Evolutionary conservation across 805 yeast genomes (phyloP), one percentile per base, ranked within the genome.

Genomic region (Monosporozyma aerobia): DNA sequence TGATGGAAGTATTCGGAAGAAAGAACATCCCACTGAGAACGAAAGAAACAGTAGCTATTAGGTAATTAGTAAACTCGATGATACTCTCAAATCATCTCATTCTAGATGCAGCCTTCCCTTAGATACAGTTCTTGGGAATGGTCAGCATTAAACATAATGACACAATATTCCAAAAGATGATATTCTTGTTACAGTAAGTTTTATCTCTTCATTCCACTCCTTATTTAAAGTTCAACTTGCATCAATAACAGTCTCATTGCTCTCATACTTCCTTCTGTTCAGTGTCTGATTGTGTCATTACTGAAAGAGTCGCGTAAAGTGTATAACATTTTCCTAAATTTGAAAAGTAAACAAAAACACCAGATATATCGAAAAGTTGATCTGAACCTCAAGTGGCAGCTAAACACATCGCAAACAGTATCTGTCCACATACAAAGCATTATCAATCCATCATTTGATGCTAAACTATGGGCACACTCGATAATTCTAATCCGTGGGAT

Each of bases 331-430:
- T 40, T 40, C 27, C 23, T 9, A 19, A 9, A 40, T 5, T 40
- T 40, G 44, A 19, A 22, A 40, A 40, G 11, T 40, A 19, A 30
- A 46, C 53, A 45, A 40, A 50, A 53, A 53, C 23, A 54, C 56
- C 30, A 16, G 51, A 22, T 29, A 49, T 13, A 32, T 32, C 37
- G 37, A 32, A 13, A 32, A 32, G 39, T 5, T 14, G 16, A 35
- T 35, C 16, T 35, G n/a, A 14, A 35, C 16, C 39, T 35, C 39
- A 35, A 27, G n/a, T 35, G n/a, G n/a, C 39, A 35, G 7, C 39
- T 7, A 14, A 35, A 7, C 39, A 13, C 39, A 35, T 35, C 39
- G 14, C 39, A 35, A 6, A 35, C 39, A 4, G 13, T 14, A 35
- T 5, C 3, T 35, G 39, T 13, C 16, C 16, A 11, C 14, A 14